These are phyloP conservation scores for Inga leiocalycina DNA, from an alignment of 306 rosid species.

Conservation along the genomic window DNA sequence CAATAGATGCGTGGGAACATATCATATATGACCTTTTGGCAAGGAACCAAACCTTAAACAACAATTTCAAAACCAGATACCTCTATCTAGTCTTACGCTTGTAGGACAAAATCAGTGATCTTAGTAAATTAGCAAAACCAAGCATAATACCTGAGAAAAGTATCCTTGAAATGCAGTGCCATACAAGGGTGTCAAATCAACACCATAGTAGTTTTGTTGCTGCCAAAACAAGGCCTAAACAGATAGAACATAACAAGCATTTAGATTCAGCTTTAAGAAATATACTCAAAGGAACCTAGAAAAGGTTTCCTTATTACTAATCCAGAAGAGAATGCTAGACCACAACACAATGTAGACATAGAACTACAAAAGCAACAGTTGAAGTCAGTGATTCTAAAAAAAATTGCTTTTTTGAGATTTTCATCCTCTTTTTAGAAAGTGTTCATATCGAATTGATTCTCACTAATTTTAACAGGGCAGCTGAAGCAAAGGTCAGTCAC, in stretches of 20 bases:
- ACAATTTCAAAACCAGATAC: background rate
- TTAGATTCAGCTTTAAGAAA: slow-evolving; percentile 11
- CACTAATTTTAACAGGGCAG: slow-evolving; percentile 19
- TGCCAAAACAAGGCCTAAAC: slow-evolving; percentile 95
- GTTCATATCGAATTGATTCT: slow-evolving; percentile 9
- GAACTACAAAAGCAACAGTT: slow-evolving; percentile 2
- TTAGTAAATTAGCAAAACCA: slow-evolving; percentile 27
- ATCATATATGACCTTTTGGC: slow-evolving; percentile 8
- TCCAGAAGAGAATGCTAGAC: slow-evolving; percentile 1
- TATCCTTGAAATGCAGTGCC: slow-evolving; percentile 78
- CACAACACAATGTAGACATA: slow-evolving; percentile 27
- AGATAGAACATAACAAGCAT: slow-evolving; percentile 6
- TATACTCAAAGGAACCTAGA: slow-evolving; percentile 3
- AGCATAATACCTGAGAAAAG: slow-evolving; percentile 67
- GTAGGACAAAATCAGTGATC: slow-evolving; percentile 13
- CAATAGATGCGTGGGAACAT: slow-evolving; percentile 1
- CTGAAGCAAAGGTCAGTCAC: slow-evolving; percentile 23
- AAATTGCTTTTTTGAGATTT: background rate
- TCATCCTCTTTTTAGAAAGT: background rate
- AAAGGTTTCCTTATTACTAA: slow-evolving; percentile 3
- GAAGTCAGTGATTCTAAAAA: background rate
- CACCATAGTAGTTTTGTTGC: slow-evolving; percentile 93
- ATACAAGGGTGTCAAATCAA: slow-evolving; percentile 80
- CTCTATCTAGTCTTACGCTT: slow-evolving; percentile 14
- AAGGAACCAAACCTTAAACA: background rate